Evolutionary conservation across 208 protist genomes (phyloP), one percentile per base, ranked within the genome.

Genomic region (Angomonas ambiguus): DNA sequence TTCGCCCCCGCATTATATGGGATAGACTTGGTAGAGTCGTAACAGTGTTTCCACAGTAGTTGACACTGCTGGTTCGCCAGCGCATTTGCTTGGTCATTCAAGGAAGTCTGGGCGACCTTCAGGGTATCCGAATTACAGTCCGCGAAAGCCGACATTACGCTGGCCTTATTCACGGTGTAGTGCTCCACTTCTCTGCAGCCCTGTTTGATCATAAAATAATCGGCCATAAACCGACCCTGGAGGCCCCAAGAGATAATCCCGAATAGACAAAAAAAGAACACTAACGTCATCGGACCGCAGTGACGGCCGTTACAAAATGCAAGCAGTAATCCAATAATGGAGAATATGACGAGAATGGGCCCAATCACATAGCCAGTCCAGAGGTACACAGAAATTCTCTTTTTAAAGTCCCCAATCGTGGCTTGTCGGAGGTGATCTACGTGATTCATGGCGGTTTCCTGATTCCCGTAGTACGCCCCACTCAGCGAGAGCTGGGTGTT

Each of bases 141-240:
- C 1, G 71, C 33, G 18, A 71, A 13, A 0, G 65, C 69, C 11
- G 24, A 51, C 8, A 87, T 11, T 31, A 79, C 53, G 49, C 71
- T 79, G 22, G 16, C 51, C 10, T 62, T 42, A 11, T 51, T 48
- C 3, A 51, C 38, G 20, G 68, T 56, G 67, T 72, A 82, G n/a
- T 65, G 71, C 8, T 64, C 28, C 18, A 87, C 68, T 48, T 87
- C 77, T 31, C 61, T 48, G 59, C 81, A 87, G 53, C 51, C 59
- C 22, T 87, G 62, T 3, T 49, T 33, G 2, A 83, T 22, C 2
- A 74, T 28, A 28, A 75, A 65, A 25, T 66, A 51, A 6, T 28
- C 53, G 5, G 70, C 28, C 18, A 71, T 35, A 5, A 65, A 38
- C 27, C 65, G 4, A 2, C 71, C 81, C 53, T 74, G 63, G 25